phyloP scores from a whole-genome alignment of 345 rosid species.

The Cardamine occulta region DNA sequence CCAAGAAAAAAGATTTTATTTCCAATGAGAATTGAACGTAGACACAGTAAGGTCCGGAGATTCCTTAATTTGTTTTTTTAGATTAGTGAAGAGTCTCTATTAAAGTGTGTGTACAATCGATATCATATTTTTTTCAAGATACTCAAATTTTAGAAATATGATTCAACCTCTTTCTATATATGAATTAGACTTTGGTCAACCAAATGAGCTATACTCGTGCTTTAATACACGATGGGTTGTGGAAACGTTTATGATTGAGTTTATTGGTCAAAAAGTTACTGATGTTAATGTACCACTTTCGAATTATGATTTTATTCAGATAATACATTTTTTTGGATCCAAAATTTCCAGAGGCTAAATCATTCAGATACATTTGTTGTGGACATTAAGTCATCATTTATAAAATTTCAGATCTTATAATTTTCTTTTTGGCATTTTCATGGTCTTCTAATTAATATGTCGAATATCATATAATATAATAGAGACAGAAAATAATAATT shows the following conservation, averaged over 20 bases:
- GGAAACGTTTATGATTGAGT: background rate
- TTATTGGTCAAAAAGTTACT: background rate
- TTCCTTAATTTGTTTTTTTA: no score
- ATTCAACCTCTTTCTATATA: background rate
- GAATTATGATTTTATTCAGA: background rate
- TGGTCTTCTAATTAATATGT: background rate
- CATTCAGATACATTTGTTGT: background rate
- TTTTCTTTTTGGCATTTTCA: background rate
- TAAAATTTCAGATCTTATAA: background rate
- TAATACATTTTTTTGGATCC: background rate
- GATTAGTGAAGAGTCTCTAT: background rate
- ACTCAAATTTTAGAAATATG: background rate
- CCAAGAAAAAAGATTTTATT: background rate
- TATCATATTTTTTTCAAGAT: background rate
- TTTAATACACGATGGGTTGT: background rate
- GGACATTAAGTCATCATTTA: background rate
- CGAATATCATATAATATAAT: background rate
- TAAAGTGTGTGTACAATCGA: background rate
- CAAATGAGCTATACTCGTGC: background rate
- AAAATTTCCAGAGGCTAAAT: background rate
- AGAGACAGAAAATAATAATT: background rate
- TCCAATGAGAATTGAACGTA: no score
- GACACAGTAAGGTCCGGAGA: background rate
- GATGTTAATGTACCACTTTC: background rate
- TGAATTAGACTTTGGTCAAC: background rate